Evolutionary conservation across 2,329 filamentous ascomycete genomes (phyloP).

Genomic region (Aspergillus flavus): DNA sequence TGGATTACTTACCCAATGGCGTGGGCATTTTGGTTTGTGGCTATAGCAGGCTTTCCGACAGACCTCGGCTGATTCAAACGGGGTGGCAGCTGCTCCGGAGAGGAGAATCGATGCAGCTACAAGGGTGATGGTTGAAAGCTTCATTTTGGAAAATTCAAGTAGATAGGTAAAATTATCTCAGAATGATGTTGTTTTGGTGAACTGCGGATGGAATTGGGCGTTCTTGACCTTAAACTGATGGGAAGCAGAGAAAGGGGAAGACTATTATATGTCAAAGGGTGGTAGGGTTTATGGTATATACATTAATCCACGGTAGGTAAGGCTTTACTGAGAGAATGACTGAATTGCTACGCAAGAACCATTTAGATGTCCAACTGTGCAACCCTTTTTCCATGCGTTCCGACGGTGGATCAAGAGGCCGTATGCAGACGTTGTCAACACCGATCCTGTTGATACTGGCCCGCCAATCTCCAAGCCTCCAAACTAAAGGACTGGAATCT

Average conservation of each 20-base stretch:
- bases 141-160: background rate
- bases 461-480: background rate
- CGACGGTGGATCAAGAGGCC: background rate
- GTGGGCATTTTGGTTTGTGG: background rate
- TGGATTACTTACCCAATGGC: background rate
- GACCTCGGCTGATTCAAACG: background rate
- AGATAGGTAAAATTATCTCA: background rate
- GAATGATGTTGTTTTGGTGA: background rate
- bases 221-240: background rate
- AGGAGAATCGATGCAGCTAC: background rate
- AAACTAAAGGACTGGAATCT: background rate
- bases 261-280: background rate
- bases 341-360: background rate
- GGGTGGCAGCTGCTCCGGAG: background rate
- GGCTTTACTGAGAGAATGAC: background rate
- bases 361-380: background rate
- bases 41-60: background rate
- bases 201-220: fast-evolving
- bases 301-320: background rate
- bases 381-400: background rate
- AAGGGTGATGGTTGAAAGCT: background rate
- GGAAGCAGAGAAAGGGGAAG: background rate
- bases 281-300: background rate
- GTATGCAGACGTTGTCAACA: background rate
- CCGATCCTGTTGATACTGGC: background rate